Evolutionary conservation across 306 rosid species (phyloP).

Genomic region (Dryas drummondii): DNA sequence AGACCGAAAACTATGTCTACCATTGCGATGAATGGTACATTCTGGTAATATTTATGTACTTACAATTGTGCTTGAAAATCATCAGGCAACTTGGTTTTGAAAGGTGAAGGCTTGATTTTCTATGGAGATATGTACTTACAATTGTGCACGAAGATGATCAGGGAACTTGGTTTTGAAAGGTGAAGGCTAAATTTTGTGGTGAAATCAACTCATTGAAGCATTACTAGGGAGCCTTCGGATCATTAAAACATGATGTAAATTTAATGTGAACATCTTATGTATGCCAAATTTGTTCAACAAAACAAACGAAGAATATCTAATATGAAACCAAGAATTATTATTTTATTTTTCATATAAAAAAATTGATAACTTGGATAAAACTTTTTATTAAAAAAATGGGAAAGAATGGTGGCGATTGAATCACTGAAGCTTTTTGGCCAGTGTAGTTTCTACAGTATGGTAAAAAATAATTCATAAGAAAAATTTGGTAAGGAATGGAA

Average conservation of each 20-base stretch:
- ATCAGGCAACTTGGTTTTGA: background rate
- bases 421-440: no score
- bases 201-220: background rate
- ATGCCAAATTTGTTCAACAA: background rate
- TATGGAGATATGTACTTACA: no score
- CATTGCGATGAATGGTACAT: background rate
- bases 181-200: background rate
- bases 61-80: background rate
- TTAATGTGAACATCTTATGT: background rate
- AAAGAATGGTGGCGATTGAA: no score
- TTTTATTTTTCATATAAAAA: no score
- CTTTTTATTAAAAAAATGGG: no score
- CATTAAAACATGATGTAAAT: background rate
- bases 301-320: no score
- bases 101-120: background rate
- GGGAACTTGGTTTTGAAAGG: background rate
- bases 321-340: no score
- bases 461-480: no score
- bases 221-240: background rate
- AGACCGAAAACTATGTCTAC: background rate
- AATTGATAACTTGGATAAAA: no score
- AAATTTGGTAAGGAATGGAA: no score
- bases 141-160: background rate
- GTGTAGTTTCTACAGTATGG: no score
- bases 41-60: conserved; percentile 3